Percentiles rank a stretch among this genome's conserved stretches.
These are phyloP conservation scores for Trichoderma harzianum DNA, from an alignment of 2,329 filamentous ascomycete genomes.

Conservation along the genomic window DNA sequence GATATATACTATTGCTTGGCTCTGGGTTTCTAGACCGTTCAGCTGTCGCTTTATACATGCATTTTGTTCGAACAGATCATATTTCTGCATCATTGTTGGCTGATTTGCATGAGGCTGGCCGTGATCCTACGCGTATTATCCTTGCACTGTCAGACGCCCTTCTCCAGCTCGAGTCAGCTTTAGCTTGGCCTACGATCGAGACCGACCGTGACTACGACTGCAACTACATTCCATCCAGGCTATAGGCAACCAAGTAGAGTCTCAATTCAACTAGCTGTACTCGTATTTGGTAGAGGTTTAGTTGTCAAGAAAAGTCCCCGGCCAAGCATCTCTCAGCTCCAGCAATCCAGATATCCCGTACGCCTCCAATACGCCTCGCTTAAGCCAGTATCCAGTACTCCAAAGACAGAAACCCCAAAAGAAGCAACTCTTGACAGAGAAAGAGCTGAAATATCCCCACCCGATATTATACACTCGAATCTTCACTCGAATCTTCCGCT, in stretches of 20 bases:
- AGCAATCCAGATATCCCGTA: not conserved
- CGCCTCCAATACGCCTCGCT: not conserved
- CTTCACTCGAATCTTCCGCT: not conserved
- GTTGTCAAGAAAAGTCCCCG: not conserved
- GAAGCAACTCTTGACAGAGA: not conserved
- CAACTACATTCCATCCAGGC: not conserved
- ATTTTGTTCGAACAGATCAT: not conserved
- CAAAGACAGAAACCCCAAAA: not conserved
- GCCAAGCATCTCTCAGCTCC: not conserved
- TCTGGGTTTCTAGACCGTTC: not conserved
- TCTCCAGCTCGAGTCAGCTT: not conserved
- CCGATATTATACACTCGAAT: not conserved
- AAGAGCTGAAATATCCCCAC: not conserved
- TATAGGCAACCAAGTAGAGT: not conserved
- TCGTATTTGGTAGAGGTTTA: not conserved
- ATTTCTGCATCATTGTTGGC: not conserved
- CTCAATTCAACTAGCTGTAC: not conserved
- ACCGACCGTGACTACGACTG: no score
- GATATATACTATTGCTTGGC: not conserved
- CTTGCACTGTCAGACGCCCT: not conserved
- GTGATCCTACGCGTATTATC: not conserved
- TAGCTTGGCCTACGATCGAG: not conserved
- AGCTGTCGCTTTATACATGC: not conserved
- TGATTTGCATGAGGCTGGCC: not conserved
- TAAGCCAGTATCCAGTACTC: not conserved